These are phyloP conservation scores for Oryza coarctata DNA, from an alignment of 176 grass and related monocot genomes.

Conservation along the genomic window DNA sequence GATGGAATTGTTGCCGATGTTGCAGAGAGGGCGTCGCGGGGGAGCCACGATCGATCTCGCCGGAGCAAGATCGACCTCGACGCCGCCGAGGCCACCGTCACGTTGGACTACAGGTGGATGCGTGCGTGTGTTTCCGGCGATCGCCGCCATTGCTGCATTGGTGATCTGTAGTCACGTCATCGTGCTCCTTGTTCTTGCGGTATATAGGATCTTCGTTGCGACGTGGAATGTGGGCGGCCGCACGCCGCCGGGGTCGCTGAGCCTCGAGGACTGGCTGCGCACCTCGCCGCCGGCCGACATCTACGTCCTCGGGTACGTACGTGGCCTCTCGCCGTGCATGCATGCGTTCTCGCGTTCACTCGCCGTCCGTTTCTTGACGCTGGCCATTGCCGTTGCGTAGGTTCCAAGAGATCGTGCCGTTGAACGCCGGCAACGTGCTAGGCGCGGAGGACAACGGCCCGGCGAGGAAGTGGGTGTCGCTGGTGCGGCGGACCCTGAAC, in stretches of 20 bases:
- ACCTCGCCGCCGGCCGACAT: conserved; percentile 86
- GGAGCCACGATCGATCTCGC: conserved; percentile 58
- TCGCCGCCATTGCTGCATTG: not conserved
- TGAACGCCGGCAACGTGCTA: conserved; percentile 90
- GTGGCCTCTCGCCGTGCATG: too few species aligned
- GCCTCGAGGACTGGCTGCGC: conserved; percentile 95
- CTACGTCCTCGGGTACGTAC: conserved; percentile 75
- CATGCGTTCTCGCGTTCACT: too few species aligned
- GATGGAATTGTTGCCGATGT: not conserved
- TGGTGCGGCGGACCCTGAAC: conserved; percentile 74
- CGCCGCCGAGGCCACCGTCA: conserved; percentile 88
- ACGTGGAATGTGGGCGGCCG: conserved; percentile 96
- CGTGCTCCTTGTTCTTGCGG: conserved; percentile 20
- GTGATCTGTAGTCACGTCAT: not conserved
- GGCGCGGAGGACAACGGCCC: conserved; percentile 91
- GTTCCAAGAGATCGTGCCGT: conserved; percentile 85
- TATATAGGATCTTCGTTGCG: conserved; percentile 89
- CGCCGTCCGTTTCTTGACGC: too few species aligned
- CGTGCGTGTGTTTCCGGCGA: not conserved
- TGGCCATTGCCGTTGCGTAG: conserved; percentile 8
- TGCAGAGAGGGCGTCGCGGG: conserved; percentile 56
- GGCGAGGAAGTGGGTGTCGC: conserved; percentile 82
- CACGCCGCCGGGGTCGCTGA: conserved; percentile 61
- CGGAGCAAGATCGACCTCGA: conserved; percentile 96
- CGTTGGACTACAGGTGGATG: conserved; percentile 67